Evolutionary conservation across 2,329 filamentous ascomycete species (phyloP), one percentile per base, ranked within the genome.

Genomic region (Pseudogymnoascus sp.): DNA sequence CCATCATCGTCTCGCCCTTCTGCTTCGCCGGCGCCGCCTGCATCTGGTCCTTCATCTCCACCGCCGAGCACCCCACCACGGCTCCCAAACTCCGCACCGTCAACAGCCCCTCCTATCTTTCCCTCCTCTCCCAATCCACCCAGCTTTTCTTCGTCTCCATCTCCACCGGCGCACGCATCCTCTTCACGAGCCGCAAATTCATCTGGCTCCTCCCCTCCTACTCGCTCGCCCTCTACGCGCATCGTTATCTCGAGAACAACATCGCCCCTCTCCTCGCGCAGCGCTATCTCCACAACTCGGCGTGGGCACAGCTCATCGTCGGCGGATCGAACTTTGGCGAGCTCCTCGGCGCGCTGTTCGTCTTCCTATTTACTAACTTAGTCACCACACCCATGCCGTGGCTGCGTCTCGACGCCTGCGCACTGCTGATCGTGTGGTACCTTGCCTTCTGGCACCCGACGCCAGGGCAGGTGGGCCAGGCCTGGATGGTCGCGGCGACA

Each of bases 291-390:
- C 76, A 75, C 3, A 74, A 80, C 61, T 76, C 77, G 1, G 77
- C 77, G 6, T 81, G 77, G 76, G 73, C 74, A 3, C 77, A 80
- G 65, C 77, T 81, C 63, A 78, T 81, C 63, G 77, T 80, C 22
- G 78, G 78, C 36, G 78, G 79, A 4, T 79, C 76, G 7, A 81
- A 81, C 66, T 72, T 79, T 58, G 79, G 79, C 54, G 78, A 81
- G 66, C 70, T 81, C 2, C 67, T 80, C 7, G 79, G 79, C 16
- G 78, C 78, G 2, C 66, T 77, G 8, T 75, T 75, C 61, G 78
- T 81, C 25, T 77, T 81, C 67, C 69, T 81, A 38, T 78, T 79
- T 65, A 79, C 77, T 41, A 78, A 79, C 58, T 64, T 77, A 43
- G 71, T 81, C 59, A 73, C 75, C 28, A 81, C 78, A 1, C 79